Percentiles rank a stretch among this genome's conserved stretches.
Evolutionary conservation across 2,329 filamentous ascomycete genomes (phyloP).

Genomic region (Calonectria crousiana): DNA sequence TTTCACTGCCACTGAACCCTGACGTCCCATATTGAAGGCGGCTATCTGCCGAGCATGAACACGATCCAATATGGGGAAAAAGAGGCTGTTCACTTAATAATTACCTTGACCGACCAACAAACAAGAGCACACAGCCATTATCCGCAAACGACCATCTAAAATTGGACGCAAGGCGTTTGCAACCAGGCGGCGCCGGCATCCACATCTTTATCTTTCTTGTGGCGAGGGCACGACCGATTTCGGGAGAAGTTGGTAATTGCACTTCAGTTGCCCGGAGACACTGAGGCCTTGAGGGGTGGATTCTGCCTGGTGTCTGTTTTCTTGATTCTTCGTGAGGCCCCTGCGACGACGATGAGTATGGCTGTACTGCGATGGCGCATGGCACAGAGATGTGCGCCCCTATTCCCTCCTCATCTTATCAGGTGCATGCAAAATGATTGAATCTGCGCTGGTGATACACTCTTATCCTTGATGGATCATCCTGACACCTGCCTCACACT

Average conservation of each 20-base stretch:
- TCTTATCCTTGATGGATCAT: slow-evolving; percentile 14
- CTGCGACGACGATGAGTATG: neutral
- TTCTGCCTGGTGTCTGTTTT: slow-evolving; percentile 13
- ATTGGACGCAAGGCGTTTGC: slow-evolving; percentile 16
- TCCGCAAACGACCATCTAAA: slow-evolving; percentile 16
- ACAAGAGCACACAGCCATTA: slow-evolving; percentile 13
- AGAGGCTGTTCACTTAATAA: slow-evolving; percentile 23
- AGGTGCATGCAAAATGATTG: slow-evolving; percentile 3
- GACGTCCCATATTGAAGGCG: slow-evolving; percentile 16
- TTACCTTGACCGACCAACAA: neutral
- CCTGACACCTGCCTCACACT: neutral
- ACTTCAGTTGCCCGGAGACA: slow-evolving; percentile 6
- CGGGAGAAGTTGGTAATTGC: slow-evolving; percentile 4
- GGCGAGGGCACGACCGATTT: neutral
- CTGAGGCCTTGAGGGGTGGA: neutral
- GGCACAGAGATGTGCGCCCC: neutral
- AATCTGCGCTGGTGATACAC: slow-evolving; percentile 11
- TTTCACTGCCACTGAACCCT: slow-evolving; percentile 25
- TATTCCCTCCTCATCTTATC: slow-evolving; percentile 1
- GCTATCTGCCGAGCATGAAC: slow-evolving; percentile 6
- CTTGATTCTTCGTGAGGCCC: neutral
- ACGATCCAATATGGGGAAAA: neutral
- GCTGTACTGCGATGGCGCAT: neutral
- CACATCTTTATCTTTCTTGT: slow-evolving; percentile 1
- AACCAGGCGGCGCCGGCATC: neutral